Base-by-base conservation (phyloP, 169 alveolate species). In the Perkinsus chesapeaki region DNA sequence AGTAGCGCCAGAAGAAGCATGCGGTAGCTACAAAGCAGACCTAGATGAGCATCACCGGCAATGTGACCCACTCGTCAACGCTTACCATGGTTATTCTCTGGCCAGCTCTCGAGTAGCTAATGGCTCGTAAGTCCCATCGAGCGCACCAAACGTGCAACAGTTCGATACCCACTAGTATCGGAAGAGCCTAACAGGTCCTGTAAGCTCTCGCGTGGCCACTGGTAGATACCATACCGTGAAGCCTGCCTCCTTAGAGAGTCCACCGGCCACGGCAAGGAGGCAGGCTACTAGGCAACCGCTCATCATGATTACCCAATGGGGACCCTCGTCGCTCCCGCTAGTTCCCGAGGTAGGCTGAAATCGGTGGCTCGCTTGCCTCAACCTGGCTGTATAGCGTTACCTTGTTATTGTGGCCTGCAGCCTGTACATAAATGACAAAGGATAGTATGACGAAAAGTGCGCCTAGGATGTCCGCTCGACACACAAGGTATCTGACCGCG, bases 391-490 rank as follows among this genome's bases (percentile, higher is more conserved):
- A 43, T 5, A 16, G 5, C 5, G 5, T 16, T 43, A 43, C 60
- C 60, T 43, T 43, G 16, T 43, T 43, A 16, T 43, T 43, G 60
- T 43, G 60, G 60, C 60, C 60, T 9, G 60, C 60, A 9, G 60
- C 60, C 60, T 5, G 16, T 5, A 43, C 16, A 43, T 43, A 43
- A 16, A 43, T 5, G 60, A 43, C 60, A 16, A 43, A 9, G 5
- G 60, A 43, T 5, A 43, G 60, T 43, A 43, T 43, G 5, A 16
- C 60, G 60, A 43, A 43, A 16, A 43, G 60, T 43, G 60, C 60
- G 60, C 23, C 60, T 16, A 91, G 93, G 39, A 91, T 39, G 92
- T 93, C 95, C 0, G 95, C 95, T 3, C 95, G 94, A 38, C 95
- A 93, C 7, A 93, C 95, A 0, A 93, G 73, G 93, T 93, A 93